Evolutionary conservation across 192 early-diverging fungal genomes (phyloP).

Genomic region (Dissophora ornata): DNA sequence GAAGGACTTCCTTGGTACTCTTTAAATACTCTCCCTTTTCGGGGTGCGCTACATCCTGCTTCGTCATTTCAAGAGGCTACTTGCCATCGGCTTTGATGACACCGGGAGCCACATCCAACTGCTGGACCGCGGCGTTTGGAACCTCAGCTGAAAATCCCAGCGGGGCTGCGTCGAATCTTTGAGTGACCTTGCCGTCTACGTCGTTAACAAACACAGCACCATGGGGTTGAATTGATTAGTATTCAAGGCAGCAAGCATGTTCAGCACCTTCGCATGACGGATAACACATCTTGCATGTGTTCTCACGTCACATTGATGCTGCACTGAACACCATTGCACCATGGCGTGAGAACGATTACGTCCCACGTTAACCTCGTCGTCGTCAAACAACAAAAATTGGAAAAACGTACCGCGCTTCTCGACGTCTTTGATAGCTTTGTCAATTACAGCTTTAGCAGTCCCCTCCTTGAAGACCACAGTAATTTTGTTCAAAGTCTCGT

Average conservation of each 20-base stretch:
- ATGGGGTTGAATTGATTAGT: too few species aligned
- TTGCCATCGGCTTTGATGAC: constrained; percentile 71
- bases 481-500: too few species aligned
- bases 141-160: constrained; percentile 68
- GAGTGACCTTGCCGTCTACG: constrained; percentile 46
- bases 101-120: constrained; percentile 47
- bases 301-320: neutral
- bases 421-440: constrained; percentile 7
- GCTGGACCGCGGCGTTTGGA: constrained; percentile 60
- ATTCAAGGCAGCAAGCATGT: too few species aligned
- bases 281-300: too few species aligned
- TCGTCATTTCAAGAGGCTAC: constrained; percentile 51
- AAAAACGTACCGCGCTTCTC: constrained; percentile 14
- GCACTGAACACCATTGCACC: neutral
- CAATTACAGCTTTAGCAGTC: constrained; percentile 55
- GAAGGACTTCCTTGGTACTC: too few species aligned
- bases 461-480: constrained; percentile 69
- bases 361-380: too few species aligned
- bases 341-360: too few species aligned
- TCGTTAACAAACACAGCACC: too few species aligned
- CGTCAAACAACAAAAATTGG: too few species aligned
- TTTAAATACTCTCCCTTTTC: too few species aligned
- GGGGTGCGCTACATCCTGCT: too few species aligned
- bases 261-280: too few species aligned
- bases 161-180: constrained; percentile 62